Evolutionary conservation across 495 filamentous ascomycete species (phyloP), one percentile per base, ranked within the genome.

Genomic region (Lophium mytilinum): DNA sequence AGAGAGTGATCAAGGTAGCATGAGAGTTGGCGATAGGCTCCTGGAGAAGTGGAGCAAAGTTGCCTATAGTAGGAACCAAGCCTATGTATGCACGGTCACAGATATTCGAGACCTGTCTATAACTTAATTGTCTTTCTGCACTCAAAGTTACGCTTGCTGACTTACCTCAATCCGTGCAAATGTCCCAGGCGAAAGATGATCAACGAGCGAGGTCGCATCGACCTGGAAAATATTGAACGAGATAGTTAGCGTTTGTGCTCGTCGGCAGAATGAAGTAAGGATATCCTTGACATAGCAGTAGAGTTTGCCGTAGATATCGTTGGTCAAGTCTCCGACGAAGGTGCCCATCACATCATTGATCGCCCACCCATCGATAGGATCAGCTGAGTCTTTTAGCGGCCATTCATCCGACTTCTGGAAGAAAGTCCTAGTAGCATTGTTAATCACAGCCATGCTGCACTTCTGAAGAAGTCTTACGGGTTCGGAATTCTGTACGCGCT

Each of bases 111-210:
- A 68, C 46, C 68, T 71, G 15, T 0, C 6, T 21, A 34, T 10
- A n/a, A n/a, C n/a, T n/a, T n/a, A n/a, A n/a, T n/a, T n/a, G n/a
- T n/a, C n/a, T n/a, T n/a, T n/a, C n/a, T n/a, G n/a, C n/a, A n/a
- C n/a, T n/a, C n/a, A n/a, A n/a, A n/a, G n/a, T n/a, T n/a, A n/a
- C n/a, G n/a, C n/a, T n/a, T n/a, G n/a, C n/a, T n/a, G 33, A 15
- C 52, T 17, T 59, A 68, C 65, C 58, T 69, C 65, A 45, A 67
- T 66, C 6, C 65, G 60, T 42, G 62, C 68, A 52, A 65, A 69
- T 30, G 10, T 33, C 19, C 19, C 18, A 1, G 37, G 33, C n/a
- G 14, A 7, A 7, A 61, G 18, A 18, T 57, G 49, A 0, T 40
- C 39, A 0, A 42, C 45, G 11, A 69, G 37, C 10, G 46, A 14